Percentiles rank a stretch among this genome's conserved stretches.
Evolutionary conservation across 164 flowering plant genomes (phyloP).

Genomic region (Malania oleifera): DNA sequence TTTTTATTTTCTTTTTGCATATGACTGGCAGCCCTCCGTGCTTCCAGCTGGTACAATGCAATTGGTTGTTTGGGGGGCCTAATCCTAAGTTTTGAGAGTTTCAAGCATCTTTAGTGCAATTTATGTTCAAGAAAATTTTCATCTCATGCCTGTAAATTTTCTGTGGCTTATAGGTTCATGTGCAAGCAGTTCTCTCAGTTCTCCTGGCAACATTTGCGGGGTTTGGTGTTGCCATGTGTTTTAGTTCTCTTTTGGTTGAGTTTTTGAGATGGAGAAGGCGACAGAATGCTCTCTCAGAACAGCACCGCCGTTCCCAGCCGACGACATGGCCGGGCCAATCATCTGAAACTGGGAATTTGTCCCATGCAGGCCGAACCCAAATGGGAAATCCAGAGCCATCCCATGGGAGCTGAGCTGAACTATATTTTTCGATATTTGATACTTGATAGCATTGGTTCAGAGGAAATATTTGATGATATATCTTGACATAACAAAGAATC

Average conservation of each 20-base stretch:
- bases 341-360: slow-evolving; percentile 18
- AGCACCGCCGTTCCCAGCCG: slow-evolving; percentile 22
- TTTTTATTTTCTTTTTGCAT: no score
- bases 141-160: not conserved
- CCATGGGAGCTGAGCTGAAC: slow-evolving; percentile 17
- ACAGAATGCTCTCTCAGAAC: slow-evolving; percentile 21
- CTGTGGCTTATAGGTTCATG: slow-evolving; percentile 47
- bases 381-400: slow-evolving; percentile 24
- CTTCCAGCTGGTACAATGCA: no score
- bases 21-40: no score
- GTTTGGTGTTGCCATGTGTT: slow-evolving; percentile 80
- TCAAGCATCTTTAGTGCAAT: no score
- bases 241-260: slow-evolving; percentile 67
- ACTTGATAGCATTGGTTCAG: no score
- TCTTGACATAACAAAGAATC: no score
- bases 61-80: no score
- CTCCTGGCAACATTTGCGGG: slow-evolving; percentile 86
- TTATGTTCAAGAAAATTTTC: no score
- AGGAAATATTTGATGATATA: no score
- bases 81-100: no score
- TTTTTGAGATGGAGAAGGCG: slow-evolving; percentile 60
- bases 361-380: slow-evolving; percentile 3
- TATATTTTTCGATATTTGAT: no score
- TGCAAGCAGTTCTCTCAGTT: slow-evolving; percentile 69
- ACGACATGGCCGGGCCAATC: slow-evolving; percentile 14